Conservation (phyloP, 345 rosid genomes). For the Pelargonium nanum region DNA sequence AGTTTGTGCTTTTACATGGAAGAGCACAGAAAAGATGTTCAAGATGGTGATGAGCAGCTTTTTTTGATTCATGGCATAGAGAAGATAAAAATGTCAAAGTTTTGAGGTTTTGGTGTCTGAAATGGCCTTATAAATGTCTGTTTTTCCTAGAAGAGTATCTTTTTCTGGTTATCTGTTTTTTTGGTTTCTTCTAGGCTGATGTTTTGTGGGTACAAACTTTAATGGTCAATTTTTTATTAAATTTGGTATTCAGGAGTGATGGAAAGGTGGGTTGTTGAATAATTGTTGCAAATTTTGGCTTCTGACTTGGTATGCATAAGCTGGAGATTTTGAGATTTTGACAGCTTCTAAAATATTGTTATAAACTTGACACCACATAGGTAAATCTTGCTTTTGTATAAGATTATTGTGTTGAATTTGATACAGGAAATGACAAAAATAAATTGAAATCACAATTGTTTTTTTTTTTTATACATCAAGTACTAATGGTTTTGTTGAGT, state of each 20-base stretch:
- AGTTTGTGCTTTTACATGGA: slow-evolving; percentile 23
- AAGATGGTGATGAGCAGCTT: background rate
- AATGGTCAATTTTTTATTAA: background rate
- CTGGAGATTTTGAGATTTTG: too few relatives aligned
- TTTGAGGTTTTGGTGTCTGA: background rate
- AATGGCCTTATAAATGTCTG: too few relatives aligned
- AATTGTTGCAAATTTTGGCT: background rate
- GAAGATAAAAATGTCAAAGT: background rate
- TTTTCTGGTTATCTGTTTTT: slow-evolving; percentile 6
- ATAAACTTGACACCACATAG: too few relatives aligned
- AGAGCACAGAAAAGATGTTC: background rate
- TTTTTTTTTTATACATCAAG: slow-evolving; percentile 31
- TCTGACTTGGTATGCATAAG: slow-evolving; percentile 3
- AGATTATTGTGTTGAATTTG: too few relatives aligned
- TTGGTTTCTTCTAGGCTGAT: slow-evolving; percentile 1
- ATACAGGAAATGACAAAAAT: too few relatives aligned
- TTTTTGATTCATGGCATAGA: background rate
- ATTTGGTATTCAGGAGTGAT: background rate
- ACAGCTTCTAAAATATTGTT: too few relatives aligned
- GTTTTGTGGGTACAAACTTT: background rate
- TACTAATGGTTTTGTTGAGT: slow-evolving; percentile 12
- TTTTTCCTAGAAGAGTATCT: too few relatives aligned
- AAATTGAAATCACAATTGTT: too few relatives aligned
- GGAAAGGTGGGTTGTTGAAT: background rate
- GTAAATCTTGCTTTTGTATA: too few relatives aligned